Evolutionary conservation across 2,329 filamentous ascomycete species (phyloP).

Genomic region (Metarhizium guizhouense): DNA sequence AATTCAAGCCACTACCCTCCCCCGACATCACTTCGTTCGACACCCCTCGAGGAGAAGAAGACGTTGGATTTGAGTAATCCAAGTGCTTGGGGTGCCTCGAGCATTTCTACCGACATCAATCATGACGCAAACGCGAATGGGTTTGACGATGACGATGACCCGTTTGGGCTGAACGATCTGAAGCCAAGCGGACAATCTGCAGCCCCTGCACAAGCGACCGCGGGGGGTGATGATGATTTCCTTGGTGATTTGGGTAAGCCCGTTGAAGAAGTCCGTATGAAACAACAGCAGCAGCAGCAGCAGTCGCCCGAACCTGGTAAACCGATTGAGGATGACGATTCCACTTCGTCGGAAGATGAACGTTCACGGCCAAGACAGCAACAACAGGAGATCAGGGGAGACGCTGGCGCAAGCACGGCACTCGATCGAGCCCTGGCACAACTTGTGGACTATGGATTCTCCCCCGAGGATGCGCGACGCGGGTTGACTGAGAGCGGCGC

Average conservation of each 20-base stretch:
- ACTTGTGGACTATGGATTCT: constrained; percentile 90
- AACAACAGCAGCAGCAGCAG: constrained; percentile 4
- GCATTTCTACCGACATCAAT: constrained; percentile 11
- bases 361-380: constrained; percentile 7
- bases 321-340: constrained; percentile 41
- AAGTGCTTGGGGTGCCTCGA: constrained; percentile 36
- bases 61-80: constrained; percentile 43
- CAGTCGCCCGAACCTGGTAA: constrained; percentile 39
- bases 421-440: constrained; percentile 78
- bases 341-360: constrained; percentile 37
- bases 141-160: constrained; percentile 71
- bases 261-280: constrained; percentile 50
- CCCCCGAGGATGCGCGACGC: constrained; percentile 69
- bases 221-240: constrained; percentile 54
- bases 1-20: constrained; percentile 58
- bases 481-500: constrained; percentile 74
- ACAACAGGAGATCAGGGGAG: constrained; percentile 14
- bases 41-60: constrained; percentile 33
- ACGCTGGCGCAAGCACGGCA: constrained; percentile 21
- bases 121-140: constrained; percentile 15
- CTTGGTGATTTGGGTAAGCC: constrained; percentile 56
- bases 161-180: constrained; percentile 69
- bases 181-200: constrained; percentile 27
- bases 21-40: constrained; percentile 31
- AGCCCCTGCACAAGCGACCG: constrained; percentile 16